A percentile compares a stretch with the other conserved stretches of the same genome.
These are phyloP conservation scores for Tilletiopsis washingtonensis DNA, from an alignment of 1,284 basidiomycete genomes.

Conservation along the genomic window DNA sequence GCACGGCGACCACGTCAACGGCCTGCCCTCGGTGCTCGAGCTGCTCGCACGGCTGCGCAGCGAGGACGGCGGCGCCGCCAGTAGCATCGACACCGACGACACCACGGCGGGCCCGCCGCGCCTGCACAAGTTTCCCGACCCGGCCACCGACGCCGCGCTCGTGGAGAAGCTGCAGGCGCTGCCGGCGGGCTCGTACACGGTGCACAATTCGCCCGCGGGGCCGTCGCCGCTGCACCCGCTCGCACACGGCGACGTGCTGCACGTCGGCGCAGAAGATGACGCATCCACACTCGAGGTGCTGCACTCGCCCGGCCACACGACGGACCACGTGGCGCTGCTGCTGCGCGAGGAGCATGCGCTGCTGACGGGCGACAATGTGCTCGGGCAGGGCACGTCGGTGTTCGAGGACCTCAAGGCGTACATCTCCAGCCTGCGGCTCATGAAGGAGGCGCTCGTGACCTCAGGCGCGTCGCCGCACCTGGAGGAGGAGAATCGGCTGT, in stretches of 20 bases:
- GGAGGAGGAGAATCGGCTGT: constrained; percentile 52
- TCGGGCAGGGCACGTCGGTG: constrained; percentile 82
- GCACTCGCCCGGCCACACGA: constrained; percentile 83
- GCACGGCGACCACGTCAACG: constrained; percentile 78
- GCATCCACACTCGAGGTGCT: constrained; percentile 54
- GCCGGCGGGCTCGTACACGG: constrained; percentile 73
- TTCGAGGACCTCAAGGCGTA: constrained; percentile 78
- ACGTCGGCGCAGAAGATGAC: background rate
- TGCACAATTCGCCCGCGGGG: constrained; percentile 5
- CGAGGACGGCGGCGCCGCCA: constrained; percentile 1
- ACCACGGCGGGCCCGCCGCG: constrained; percentile 47
- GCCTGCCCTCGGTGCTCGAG: constrained; percentile 63
- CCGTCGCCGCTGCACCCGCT: constrained; percentile 13
- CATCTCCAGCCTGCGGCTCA: constrained; percentile 59
- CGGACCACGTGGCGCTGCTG: constrained; percentile 65
- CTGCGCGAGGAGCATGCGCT: constrained; percentile 54
- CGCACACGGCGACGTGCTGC: constrained; percentile 16
- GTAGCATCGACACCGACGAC: too few species aligned
- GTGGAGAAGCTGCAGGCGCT: constrained; percentile 72
- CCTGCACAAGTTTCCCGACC: constrained; percentile 50
- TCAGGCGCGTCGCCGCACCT: constrained; percentile 12
- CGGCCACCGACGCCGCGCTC: constrained; percentile 58
- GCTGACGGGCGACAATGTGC: constrained; percentile 78
- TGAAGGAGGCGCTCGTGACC: background rate
- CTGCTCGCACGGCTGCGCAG: constrained; percentile 55